A percentile compares a stretch with the other conserved stretches of the same genome.
Conservation (phyloP, 2,329 filamentous ascomycete genomes). For the Colletotrichum sp. region DNA sequence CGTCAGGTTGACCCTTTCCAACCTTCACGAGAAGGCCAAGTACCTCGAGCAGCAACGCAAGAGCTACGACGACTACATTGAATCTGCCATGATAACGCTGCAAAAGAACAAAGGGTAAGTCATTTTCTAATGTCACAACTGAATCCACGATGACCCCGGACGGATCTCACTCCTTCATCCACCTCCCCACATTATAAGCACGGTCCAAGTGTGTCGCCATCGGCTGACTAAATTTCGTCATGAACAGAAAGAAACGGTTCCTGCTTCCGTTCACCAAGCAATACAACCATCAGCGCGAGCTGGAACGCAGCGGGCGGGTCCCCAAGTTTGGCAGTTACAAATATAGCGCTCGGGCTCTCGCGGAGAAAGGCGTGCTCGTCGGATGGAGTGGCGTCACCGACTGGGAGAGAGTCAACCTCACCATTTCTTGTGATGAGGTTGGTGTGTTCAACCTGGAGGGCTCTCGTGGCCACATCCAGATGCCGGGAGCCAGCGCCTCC, state of each 20-base stretch:
- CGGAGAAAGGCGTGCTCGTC: slow-evolving; percentile 93
- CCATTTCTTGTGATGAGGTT: slow-evolving; percentile 91
- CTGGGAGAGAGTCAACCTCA: slow-evolving; percentile 92
- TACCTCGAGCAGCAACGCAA: slow-evolving; percentile 96
- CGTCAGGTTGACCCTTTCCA: slow-evolving; percentile 74
- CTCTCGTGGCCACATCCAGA: slow-evolving; percentile 89
- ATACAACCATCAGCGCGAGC: slow-evolving; percentile 97
- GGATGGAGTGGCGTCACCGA: slow-evolving; percentile 87
- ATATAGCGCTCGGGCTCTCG: slow-evolving; percentile 87
- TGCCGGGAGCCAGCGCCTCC: slow-evolving; percentile 88
- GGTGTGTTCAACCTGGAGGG: slow-evolving; percentile 94
- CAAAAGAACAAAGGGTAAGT: slow-evolving; percentile 92
- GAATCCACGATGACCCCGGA: background rate
- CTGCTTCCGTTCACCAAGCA: slow-evolving; percentile 97
- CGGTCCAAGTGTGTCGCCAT: slow-evolving; percentile 9
- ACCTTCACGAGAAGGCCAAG: slow-evolving; percentile 83
- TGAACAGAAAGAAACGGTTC: slow-evolving; percentile 81
- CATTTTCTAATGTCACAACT: background rate
- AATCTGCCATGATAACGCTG: slow-evolving; percentile 95
- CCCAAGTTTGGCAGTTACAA: slow-evolving; percentile 99
- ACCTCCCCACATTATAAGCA: slow-evolving; percentile 12
- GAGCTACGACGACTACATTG: slow-evolving; percentile 98
- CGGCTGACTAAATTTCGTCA: slow-evolving; percentile 27
- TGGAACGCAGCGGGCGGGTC: slow-evolving; percentile 84
- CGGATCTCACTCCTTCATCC: background rate